These are phyloP conservation scores for Magnolia officinalis DNA, from an alignment of 164 flowering plant genomes.

Conservation along the genomic window DNA sequence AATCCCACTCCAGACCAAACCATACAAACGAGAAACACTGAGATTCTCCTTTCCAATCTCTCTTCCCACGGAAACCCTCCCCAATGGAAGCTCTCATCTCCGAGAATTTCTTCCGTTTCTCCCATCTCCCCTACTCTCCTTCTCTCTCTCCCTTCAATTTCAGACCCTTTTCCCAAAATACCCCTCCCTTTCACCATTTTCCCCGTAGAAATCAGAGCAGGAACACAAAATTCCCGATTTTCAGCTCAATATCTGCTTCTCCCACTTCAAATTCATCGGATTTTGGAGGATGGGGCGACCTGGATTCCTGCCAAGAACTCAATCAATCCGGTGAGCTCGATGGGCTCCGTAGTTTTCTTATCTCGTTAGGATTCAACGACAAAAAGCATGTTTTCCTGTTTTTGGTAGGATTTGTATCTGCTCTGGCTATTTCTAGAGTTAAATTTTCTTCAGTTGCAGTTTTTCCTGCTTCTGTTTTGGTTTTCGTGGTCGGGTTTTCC, in stretches of 20 bases:
- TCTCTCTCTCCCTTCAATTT: slow-evolving; percentile 14
- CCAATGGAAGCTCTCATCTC: slow-evolving; percentile 11
- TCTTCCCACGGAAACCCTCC: background rate
- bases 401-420: slow-evolving; percentile 62
- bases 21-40: too few relatives aligned
- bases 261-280: slow-evolving; percentile 19
- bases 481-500: slow-evolving; percentile 69
- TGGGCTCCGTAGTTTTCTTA: slow-evolving; percentile 40
- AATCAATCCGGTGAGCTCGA: slow-evolving; percentile 44
- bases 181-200: slow-evolving; percentile 13
- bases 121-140: slow-evolving; percentile 9
- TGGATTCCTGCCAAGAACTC: slow-evolving; percentile 23
- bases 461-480: slow-evolving; percentile 63
- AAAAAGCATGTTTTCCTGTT: slow-evolving; percentile 54
- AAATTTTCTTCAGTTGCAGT: slow-evolving; percentile 55
- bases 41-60: too few relatives aligned
- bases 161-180: slow-evolving; percentile 18
- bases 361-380: slow-evolving; percentile 61
- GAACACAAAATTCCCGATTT: slow-evolving; percentile 9
- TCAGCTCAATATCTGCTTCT: slow-evolving; percentile 24
- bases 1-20: too few relatives aligned
- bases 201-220: slow-evolving; percentile 14
- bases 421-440: slow-evolving; percentile 65
- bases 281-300: slow-evolving; percentile 82
- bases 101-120: background rate